phyloP scores from a whole-genome alignment of 1,284 basidiomycete genomes.

The Ganoderma resinaceum region DNA sequence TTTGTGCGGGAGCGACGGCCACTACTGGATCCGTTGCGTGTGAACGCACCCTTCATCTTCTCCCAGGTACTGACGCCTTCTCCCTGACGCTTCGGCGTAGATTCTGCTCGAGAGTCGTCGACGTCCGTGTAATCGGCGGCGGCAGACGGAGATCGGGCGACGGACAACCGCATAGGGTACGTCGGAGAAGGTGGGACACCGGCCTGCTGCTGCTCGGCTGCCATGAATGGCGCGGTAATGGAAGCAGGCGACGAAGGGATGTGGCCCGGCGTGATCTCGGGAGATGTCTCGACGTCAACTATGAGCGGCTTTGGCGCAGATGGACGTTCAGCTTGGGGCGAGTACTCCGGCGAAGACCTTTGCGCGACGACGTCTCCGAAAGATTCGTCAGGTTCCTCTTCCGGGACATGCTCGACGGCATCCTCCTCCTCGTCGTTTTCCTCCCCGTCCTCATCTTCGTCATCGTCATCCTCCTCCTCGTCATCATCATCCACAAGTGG shows the following conservation, averaged over 20 bases:
- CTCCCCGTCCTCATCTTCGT: slow-evolving; percentile 46
- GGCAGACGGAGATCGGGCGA: slow-evolving; percentile 60
- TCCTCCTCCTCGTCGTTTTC: slow-evolving; percentile 41
- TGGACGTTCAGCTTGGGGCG: slow-evolving; percentile 42
- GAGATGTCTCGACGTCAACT: slow-evolving; percentile 65
- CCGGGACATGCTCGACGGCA: slow-evolving; percentile 40
- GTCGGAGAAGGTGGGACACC: slow-evolving; percentile 57
- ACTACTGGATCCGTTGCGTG: slow-evolving; percentile 63
- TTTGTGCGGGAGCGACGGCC: slow-evolving; percentile 81
- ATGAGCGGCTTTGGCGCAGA: slow-evolving; percentile 63
- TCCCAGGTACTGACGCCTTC: slow-evolving; percentile 70
- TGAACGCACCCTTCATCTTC: slow-evolving; percentile 67
- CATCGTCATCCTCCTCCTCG: slow-evolving; percentile 58
- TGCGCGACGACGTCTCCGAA: slow-evolving; percentile 35
- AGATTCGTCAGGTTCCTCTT: slow-evolving; percentile 37
- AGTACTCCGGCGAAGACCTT: slow-evolving; percentile 30
- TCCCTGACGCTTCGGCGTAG: slow-evolving; percentile 61
- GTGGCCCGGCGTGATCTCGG: slow-evolving; percentile 52
- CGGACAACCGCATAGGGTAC: slow-evolving; percentile 65
- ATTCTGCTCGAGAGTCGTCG: slow-evolving; percentile 61
- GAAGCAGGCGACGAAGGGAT: slow-evolving; percentile 60
- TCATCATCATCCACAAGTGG: slow-evolving; percentile 64
- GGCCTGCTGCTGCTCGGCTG: slow-evolving; percentile 34
- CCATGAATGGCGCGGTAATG: slow-evolving; percentile 51
- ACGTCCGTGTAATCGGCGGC: slow-evolving; percentile 56